A percentile compares a stretch with the other conserved stretches of the same genome.
phyloP scores from a whole-genome alignment of 768 basidiomycete species.

The Amanita pallidorosea region DNA sequence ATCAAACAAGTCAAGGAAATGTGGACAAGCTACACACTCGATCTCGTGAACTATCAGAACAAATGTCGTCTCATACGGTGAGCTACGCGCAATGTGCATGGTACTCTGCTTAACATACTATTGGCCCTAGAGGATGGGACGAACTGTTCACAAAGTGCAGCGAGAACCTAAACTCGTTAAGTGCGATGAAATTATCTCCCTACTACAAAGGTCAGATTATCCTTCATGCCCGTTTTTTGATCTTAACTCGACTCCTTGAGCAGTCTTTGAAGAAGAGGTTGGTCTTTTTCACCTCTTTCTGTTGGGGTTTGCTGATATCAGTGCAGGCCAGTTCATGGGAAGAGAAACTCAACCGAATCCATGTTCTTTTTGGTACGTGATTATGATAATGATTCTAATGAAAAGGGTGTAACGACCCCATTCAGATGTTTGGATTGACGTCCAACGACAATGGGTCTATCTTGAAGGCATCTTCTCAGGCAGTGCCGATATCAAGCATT shows the following conservation, averaged over 20 bases:
- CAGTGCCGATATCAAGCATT: constrained; percentile 98
- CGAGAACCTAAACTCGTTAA: constrained; percentile 92
- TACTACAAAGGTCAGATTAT: constrained; percentile 78
- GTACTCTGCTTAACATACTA: constrained; percentile 1
- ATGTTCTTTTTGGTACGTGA: constrained; percentile 81
- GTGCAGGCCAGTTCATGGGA: constrained; percentile 82
- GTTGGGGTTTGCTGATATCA: constrained; percentile 5
- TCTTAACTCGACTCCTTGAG: neutral
- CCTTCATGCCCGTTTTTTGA: neutral
- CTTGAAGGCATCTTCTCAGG: constrained; percentile 99
- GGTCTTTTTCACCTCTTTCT: neutral
- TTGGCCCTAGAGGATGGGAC: constrained; percentile 76
- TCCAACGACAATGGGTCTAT: constrained; percentile 99
- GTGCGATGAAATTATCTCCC: constrained; percentile 95
- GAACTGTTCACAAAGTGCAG: constrained; percentile 95
- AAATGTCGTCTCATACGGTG: constrained; percentile 92
- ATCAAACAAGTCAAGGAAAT: constrained; percentile 94
- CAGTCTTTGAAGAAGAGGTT: constrained; percentile 86
- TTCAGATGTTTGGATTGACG: constrained; percentile 96
- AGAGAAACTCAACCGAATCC: constrained; percentile 92
- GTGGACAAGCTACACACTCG: constrained; percentile 93
- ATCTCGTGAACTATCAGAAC: constrained; percentile 97
- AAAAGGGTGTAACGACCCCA: constrained; percentile 5
- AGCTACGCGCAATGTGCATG: neutral
- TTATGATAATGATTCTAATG: neutral